Conservation (phyloP, 192 early-diverging fungal genomes). For the Mortierella antarctica region DNA sequence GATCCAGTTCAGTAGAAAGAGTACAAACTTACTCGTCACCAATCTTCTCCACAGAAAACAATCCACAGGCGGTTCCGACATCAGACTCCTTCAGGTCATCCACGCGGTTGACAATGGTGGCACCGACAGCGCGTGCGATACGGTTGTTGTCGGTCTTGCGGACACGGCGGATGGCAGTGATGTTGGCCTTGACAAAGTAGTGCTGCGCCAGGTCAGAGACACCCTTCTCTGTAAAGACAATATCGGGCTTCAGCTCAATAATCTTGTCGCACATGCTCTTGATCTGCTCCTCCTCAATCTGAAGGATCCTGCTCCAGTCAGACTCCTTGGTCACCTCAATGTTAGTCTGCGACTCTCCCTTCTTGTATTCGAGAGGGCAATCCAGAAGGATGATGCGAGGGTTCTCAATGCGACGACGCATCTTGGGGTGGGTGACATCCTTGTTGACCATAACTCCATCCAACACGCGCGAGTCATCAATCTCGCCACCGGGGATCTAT, state of each 20-base stretch:
- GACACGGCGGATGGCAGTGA: slow-evolving; percentile 97
- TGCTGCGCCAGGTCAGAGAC: slow-evolving; percentile 99
- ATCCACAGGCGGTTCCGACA: slow-evolving; percentile 94
- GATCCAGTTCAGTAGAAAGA: not conserved
- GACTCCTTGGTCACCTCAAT: slow-evolving; percentile 97
- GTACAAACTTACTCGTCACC: slow-evolving; percentile 84
- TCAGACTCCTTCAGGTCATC: slow-evolving; percentile 98
- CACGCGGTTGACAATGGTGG: slow-evolving; percentile 94
- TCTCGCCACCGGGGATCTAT: slow-evolving; percentile 96
- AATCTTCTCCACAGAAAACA: slow-evolving; percentile 96
- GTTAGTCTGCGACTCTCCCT: slow-evolving; percentile 99
- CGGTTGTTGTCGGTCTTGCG: slow-evolving; percentile 99
- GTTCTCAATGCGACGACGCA: slow-evolving; percentile 95
- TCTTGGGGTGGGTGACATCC: slow-evolving; percentile 99
- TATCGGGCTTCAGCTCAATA: slow-evolving; percentile 93
- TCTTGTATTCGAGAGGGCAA: slow-evolving; percentile 99
- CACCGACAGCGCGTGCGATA: slow-evolving; percentile 97
- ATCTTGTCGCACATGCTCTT: slow-evolving; percentile 98
- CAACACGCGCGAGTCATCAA: slow-evolving; percentile 94
- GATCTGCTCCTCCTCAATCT: slow-evolving; percentile 99
- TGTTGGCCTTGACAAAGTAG: slow-evolving; percentile 96
- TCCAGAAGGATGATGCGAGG: slow-evolving; percentile 96
- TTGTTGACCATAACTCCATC: slow-evolving; percentile 99
- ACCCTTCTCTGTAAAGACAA: slow-evolving; percentile 99
- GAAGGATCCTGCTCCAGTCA: slow-evolving; percentile 95